These are phyloP conservation scores for Phytophthora multivora DNA, from an alignment of 352 stramenopile species.

Conservation along the genomic window DNA sequence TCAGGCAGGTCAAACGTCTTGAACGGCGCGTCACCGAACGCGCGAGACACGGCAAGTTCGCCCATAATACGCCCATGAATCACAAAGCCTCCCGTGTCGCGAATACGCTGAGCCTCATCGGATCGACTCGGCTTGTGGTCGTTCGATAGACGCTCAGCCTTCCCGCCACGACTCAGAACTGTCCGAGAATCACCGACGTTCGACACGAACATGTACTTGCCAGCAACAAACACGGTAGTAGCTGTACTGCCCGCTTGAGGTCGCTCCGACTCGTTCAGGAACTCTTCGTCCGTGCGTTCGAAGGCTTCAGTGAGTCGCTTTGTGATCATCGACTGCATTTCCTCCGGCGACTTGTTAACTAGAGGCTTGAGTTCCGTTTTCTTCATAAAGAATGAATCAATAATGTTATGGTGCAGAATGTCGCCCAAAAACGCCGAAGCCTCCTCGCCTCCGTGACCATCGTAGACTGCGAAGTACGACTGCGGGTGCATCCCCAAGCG, in stretches of 20 bases:
- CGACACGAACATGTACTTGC: conserved; percentile 92
- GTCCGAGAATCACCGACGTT: conserved; percentile 97
- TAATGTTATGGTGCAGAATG: conserved; percentile 70
- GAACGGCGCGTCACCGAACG: conserved; percentile 94
- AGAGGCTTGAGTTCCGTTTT: conserved; percentile 43
- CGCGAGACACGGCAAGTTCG: conserved; percentile 80
- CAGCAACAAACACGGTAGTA: conserved; percentile 94
- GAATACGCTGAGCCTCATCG: conserved; percentile 95
- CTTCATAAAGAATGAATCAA: conserved; percentile 63
- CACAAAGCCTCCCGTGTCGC: conserved; percentile 92
- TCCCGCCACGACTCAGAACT: conserved; percentile 89
- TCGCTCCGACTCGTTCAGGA: conserved; percentile 63
- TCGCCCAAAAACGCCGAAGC: conserved; percentile 91
- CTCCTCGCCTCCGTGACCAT: conserved; percentile 95
- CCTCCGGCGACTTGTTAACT: conserved; percentile 38
- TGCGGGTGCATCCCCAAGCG: conserved; percentile 73
- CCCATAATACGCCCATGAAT: conserved; percentile 95
- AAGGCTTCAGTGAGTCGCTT: conserved; percentile 62
- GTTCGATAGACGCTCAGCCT: conserved; percentile 92
- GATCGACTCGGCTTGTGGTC: conserved; percentile 95
- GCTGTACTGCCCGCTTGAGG: conserved; percentile 93
- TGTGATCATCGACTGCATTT: conserved; percentile 56
- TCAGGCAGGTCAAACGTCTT: conserved; percentile 90
- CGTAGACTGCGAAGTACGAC: conserved; percentile 96
- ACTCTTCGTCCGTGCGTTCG: conserved; percentile 75